phyloP scores from a whole-genome alignment of 202 grass and related monocot genomes.

The Setaria italica region DNA sequence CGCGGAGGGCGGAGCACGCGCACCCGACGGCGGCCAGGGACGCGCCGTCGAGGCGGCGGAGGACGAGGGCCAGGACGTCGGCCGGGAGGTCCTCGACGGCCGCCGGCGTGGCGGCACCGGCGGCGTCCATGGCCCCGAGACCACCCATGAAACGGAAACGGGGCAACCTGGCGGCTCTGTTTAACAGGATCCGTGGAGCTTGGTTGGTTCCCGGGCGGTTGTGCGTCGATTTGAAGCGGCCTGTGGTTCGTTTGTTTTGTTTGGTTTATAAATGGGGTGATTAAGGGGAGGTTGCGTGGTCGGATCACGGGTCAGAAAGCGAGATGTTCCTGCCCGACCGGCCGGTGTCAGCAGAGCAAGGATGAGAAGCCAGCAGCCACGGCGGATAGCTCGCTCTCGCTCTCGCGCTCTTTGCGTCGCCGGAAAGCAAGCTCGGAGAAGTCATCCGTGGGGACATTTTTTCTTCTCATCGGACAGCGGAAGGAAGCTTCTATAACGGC shows the following conservation, averaged over 20 bases:
- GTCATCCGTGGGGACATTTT: not conserved
- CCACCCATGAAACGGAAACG: not conserved
- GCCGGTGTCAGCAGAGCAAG: not conserved
- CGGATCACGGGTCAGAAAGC: conserved; percentile 25
- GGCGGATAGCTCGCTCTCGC: not conserved
- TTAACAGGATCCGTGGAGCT: too few species aligned
- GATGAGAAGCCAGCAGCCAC: not conserved
- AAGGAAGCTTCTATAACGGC: too few species aligned
- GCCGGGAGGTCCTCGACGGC: conserved; percentile 70
- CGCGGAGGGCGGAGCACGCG: conserved; percentile 52
- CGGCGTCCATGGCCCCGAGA: not conserved
- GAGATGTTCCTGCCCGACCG: conserved; percentile 6
- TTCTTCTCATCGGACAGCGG: too few species aligned
- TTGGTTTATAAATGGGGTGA: not conserved
- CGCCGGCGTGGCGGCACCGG: not conserved
- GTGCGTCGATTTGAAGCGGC: not conserved
- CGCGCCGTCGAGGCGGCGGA: conserved; percentile 69
- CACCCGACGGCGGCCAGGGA: conserved; percentile 68
- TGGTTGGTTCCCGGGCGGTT: too few species aligned
- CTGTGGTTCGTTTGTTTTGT: not conserved
- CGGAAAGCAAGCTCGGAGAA: conserved; percentile 3
- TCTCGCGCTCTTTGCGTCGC: not conserved
- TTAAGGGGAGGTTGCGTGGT: not conserved
- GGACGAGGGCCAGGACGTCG: conserved; percentile 59
- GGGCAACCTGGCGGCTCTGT: too few species aligned